phyloP scores from a whole-genome alignment of 208 protist species.

The Balamuthia mandrillaris region DNA sequence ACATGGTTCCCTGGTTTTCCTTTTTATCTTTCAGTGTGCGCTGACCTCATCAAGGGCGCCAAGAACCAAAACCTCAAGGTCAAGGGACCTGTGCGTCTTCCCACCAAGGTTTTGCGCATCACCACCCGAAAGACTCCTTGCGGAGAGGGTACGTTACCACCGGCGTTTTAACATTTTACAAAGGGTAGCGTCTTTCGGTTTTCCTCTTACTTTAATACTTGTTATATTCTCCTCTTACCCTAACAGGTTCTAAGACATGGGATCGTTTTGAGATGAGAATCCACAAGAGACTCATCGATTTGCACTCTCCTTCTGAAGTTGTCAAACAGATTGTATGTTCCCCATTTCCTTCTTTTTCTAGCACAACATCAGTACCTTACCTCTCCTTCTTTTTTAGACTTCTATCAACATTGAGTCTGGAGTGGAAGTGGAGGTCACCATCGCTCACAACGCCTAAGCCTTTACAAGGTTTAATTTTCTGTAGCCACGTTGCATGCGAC shows the following conservation, averaged over 20 bases:
- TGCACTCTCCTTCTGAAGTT: slow-evolving; percentile 82
- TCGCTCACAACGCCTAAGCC: slow-evolving; percentile 43
- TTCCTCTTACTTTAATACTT: neutral
- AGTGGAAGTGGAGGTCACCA: slow-evolving; percentile 66
- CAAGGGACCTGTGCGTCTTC: slow-evolving; percentile 96
- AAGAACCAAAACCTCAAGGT: slow-evolving; percentile 91
- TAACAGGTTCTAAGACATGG: slow-evolving; percentile 97
- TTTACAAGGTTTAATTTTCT: too few relatives aligned
- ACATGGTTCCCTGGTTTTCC: neutral
- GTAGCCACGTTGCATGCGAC: too few relatives aligned
- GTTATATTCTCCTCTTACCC: neutral
- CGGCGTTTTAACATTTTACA: neutral
- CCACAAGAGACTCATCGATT: slow-evolving; percentile 98
- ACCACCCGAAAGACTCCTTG: slow-evolving; percentile 98
- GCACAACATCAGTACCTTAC: too few relatives aligned
- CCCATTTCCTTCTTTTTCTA: too few relatives aligned
- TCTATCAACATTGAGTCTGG: slow-evolving; percentile 59
- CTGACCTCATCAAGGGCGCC: slow-evolving; percentile 87
- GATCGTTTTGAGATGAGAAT: slow-evolving; percentile 98
- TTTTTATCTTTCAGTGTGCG: slow-evolving; percentile 76
- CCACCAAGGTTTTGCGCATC: slow-evolving; percentile 95
- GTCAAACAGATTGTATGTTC: slow-evolving; percentile 76
- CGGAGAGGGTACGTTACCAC: slow-evolving; percentile 91
- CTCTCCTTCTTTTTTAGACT: too few relatives aligned
- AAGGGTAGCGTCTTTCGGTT: neutral